Base-by-base conservation (phyloP, 768 basidiomycete genomes). In the Lentinula detonsa region DNA sequence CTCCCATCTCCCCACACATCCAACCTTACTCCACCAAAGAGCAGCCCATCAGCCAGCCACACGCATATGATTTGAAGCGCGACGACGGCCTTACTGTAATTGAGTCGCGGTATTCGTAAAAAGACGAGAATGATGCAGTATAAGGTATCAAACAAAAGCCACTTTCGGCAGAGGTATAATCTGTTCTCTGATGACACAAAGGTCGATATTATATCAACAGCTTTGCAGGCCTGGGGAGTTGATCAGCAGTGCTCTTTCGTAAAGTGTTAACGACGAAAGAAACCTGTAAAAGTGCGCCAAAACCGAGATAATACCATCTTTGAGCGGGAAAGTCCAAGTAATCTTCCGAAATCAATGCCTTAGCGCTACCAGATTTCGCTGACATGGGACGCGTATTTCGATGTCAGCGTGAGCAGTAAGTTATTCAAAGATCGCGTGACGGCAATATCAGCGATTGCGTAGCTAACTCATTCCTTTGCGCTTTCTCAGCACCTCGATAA, bases 221-320 rank as follows among this genome's bases (percentile, higher is more conserved):
- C 58, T 77, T 96, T 96, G 64, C 90, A 77, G 31, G 90, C 83
- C 92, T 95, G 56, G 18, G 58, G 42, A 23, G 31, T 56, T 59
- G 16, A 54, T 66, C 46, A 67, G 50, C 59, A 15, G 49, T 33
- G 21, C 53, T 11, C 39, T 37, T 55, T 40, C 28, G 37, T 42
- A 18, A 52, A 31, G 9, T 28, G 28, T 18, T 8, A 51, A 31
- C 21, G 18, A 28, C 11, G 33, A 54, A 34, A 53, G 57, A 45
- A 80, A 90, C 93, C 81, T 95, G 93, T 37, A 90, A 78, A 2
- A 93, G 77, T 43, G 86, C 81, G 7, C 87, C 90, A 28, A 93
- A 73, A 62, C 91, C 89, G 48, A 92, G 77, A 64, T 82, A 81
- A 67, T 95, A 92, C 5, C 91, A 80, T 54, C 94, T 80, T 70